Base-by-base conservation (phyloP, 495 filamentous ascomycete genomes). In the Pseudotulostoma volvatum region DNA sequence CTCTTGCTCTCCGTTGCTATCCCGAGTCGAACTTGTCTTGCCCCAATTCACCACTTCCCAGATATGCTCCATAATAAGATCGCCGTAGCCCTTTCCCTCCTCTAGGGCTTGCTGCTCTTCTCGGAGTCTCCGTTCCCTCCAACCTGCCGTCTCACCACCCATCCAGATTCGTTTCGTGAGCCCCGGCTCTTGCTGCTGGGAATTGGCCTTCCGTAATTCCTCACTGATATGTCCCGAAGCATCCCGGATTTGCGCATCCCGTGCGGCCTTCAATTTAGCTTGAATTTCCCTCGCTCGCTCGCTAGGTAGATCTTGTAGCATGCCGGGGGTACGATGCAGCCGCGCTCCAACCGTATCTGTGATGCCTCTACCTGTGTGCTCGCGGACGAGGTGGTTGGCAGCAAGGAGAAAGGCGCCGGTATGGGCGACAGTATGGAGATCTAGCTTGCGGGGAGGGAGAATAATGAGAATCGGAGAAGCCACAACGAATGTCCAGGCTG, bases 51-150 rank as follows among this genome's bases (percentile, higher is more conserved):
- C 83, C 31, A 86, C 87, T 57, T 93, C 84, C 67, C 69, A 76
- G 31, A 93, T 71, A 69, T 88, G 79, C 46, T 86, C 81, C 57
- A 71, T 67, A 44, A 94, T 94, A 58, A 94, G 60, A 48, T 73
- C 77, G 11, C 72, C 73, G 67, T 88, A 86, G 18, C 83, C 81
- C 56, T 75, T 80, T 14, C 86, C 87, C 41, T 79, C 73, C 47
- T 77, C 75, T 50, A 87, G 45, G 39, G 75, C 75, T 61, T 83
- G 66, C 61, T 67, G 67, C 55, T 87, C 81, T 66, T 79, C 70
- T 56, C 61, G 53, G 44, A 82, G 47, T 49, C 84, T 57, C 64
- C 68, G 70, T 57, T 73, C 71, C 67, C 79, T 78, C 84, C 84
- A 90, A 36, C 71, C 74, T 32, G 67, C 63, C 33, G 49, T 55